These are phyloP conservation scores for Bipolaris oryzae DNA, from an alignment of 2,329 filamentous ascomycete genomes.

Conservation along the genomic window DNA sequence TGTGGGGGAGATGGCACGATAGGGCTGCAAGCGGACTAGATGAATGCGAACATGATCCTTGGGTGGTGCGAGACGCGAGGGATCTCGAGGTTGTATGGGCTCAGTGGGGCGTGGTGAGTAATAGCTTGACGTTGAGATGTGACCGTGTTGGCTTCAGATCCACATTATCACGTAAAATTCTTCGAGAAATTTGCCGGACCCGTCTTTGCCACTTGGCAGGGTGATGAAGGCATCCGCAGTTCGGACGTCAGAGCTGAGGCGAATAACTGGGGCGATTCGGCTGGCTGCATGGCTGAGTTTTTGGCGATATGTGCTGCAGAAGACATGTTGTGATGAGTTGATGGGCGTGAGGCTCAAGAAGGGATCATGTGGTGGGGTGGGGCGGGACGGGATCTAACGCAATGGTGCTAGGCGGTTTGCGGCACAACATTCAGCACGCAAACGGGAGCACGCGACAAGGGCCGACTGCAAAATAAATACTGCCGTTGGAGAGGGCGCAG, in stretches of 20 bases:
- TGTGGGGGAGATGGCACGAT: slow-evolving; percentile 27
- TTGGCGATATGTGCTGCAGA: not conserved
- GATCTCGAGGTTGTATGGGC: slow-evolving; percentile 25
- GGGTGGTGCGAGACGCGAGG: slow-evolving; percentile 13
- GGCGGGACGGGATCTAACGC: slow-evolving; percentile 12
- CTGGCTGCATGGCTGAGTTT: not conserved
- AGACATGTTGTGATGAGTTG: slow-evolving; percentile 3
- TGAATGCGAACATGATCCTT: slow-evolving; percentile 11
- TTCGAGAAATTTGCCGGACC: slow-evolving; percentile 35
- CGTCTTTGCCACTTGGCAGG: slow-evolving; percentile 28
- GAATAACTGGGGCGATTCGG: not conserved
- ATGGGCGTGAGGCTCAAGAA: slow-evolving; percentile 3
- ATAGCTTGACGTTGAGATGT: slow-evolving; percentile 32
- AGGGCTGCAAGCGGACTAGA: slow-evolving; percentile 28
- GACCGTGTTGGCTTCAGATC: slow-evolving; percentile 27
- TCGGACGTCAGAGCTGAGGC: not conserved
- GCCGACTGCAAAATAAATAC: not conserved
- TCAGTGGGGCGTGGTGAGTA: slow-evolving; percentile 38
- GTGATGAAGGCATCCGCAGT: slow-evolving; percentile 19
- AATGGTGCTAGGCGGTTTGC: not conserved
- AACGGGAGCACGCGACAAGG: slow-evolving; percentile 1
- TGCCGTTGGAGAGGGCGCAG: not conserved
- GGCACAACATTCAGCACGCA: not conserved
- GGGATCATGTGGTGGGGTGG: slow-evolving; percentile 9
- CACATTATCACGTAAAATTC: slow-evolving; percentile 42